Percentiles rank a stretch among this genome's conserved stretches.
phyloP scores from a whole-genome alignment of 495 filamentous ascomycete species.

The Astrothelium subdiscretum region DNA sequence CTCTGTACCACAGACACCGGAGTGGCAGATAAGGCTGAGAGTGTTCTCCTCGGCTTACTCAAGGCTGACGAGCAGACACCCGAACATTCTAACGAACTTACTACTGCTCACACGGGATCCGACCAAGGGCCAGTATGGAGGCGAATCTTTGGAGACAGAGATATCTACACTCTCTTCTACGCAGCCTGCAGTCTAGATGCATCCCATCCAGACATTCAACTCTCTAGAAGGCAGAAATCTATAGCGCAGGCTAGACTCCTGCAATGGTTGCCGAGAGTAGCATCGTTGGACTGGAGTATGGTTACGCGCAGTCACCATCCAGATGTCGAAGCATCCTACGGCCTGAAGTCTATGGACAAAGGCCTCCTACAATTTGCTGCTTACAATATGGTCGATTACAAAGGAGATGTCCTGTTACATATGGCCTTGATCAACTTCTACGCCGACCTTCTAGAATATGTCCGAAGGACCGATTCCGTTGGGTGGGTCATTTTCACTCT shows the following conservation, averaged over 20 bases:
- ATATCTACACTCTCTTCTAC: conserved; percentile 55
- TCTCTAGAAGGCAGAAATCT: conserved; percentile 53
- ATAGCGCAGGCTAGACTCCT: conserved; percentile 69
- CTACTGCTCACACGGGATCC: conserved; percentile 22
- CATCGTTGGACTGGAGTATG: conserved; percentile 49
- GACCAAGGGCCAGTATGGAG: conserved; percentile 60
- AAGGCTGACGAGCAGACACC: conserved; percentile 45
- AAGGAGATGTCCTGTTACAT: conserved; percentile 67
- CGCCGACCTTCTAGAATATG: conserved; percentile 22
- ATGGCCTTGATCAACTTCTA: conserved; percentile 66
- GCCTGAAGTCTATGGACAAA: conserved; percentile 25
- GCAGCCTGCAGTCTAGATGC: conserved; percentile 44
- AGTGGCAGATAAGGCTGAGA: conserved; percentile 57
- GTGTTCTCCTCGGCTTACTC: conserved; percentile 57
- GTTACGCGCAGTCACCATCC: conserved; percentile 47
- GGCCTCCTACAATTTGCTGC: conserved; percentile 68
- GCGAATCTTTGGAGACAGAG: conserved; percentile 53
- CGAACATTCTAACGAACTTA: not conserved
- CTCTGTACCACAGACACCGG: conserved; percentile 57
- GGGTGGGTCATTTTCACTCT: not conserved
- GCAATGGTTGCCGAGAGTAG: conserved; percentile 56
- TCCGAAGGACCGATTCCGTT: conserved; percentile 5
- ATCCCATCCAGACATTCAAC: conserved; percentile 17
- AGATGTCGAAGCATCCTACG: conserved; percentile 47
- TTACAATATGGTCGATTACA: conserved; percentile 57